Conservation (phyloP, 148 eudicot species). For the Euryodendron excelsum region DNA sequence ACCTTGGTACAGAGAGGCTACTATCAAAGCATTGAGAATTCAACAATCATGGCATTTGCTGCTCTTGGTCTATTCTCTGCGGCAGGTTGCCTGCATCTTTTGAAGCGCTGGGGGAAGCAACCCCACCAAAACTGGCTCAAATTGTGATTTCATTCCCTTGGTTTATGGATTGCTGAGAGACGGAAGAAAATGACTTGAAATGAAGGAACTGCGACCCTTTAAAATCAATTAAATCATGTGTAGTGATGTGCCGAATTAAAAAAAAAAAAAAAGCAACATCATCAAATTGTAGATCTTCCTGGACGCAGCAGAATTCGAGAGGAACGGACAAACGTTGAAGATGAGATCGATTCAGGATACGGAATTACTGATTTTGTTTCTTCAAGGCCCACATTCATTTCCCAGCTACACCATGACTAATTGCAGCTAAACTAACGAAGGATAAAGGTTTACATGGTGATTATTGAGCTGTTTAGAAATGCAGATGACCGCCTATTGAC, state of each 20-base stretch:
- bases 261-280: not conserved
- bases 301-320: not conserved
- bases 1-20: slow-evolving; percentile 64
- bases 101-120: slow-evolving; percentile 75
- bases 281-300: not conserved
- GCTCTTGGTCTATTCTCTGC: slow-evolving; percentile 69
- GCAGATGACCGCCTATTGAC: no score
- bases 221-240: not conserved
- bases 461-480: no score
- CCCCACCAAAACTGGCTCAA: slow-evolving; percentile 72
- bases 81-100: slow-evolving; percentile 68
- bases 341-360: not conserved
- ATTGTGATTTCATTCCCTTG: slow-evolving; percentile 18
- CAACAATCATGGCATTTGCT: slow-evolving; percentile 64
- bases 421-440: slow-evolving; percentile 1
- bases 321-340: not conserved
- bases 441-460: not conserved
- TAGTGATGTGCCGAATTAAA: not conserved
- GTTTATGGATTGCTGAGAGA: not conserved
- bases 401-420: not conserved
- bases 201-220: not conserved
- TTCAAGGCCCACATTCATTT: not conserved
- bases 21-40: slow-evolving; percentile 54
- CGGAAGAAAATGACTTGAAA: not conserved
- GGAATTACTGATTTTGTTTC: not conserved